Percentiles rank a stretch among this genome's conserved stretches.
Conservation (phyloP, 192 early-diverging fungal genomes). For the Coemansia sp. region DNA sequence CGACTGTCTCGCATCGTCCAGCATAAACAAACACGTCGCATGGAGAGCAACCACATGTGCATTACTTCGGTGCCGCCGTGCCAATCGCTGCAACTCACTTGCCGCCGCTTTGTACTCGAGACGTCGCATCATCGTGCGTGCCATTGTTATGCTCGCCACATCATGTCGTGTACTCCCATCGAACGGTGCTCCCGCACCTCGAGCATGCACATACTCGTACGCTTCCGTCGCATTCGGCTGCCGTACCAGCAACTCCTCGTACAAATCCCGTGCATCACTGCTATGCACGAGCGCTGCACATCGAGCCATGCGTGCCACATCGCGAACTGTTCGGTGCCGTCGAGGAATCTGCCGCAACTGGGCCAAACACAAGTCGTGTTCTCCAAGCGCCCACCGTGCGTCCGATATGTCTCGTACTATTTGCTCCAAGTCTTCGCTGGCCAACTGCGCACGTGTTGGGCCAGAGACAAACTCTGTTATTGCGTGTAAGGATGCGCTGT, state of each 20-base stretch:
- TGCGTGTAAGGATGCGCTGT: slow-evolving; percentile 21
- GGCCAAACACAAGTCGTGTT: slow-evolving; percentile 46
- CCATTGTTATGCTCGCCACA: slow-evolving; percentile 21
- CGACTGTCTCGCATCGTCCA: slow-evolving; percentile 18
- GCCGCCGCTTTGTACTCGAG: slow-evolving; percentile 29
- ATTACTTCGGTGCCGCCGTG: slow-evolving; percentile 17
- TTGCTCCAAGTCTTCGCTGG: slow-evolving; percentile 23
- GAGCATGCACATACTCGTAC: slow-evolving; percentile 7
- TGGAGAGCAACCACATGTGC: slow-evolving; percentile 34
- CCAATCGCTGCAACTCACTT: slow-evolving; percentile 18
- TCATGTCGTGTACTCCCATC: slow-evolving; percentile 23
- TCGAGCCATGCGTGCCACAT: slow-evolving; percentile 41
- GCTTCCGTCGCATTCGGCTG: slow-evolving; percentile 47
- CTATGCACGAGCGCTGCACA: slow-evolving; percentile 32
- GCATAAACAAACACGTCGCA: slow-evolving; percentile 38
- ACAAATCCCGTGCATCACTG: slow-evolving; percentile 27
- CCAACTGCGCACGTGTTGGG: slow-evolving; percentile 19
- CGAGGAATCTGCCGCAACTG: slow-evolving; percentile 51
- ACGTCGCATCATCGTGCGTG: slow-evolving; percentile 17
- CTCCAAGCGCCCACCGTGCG: slow-evolving; percentile 36
- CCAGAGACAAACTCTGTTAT: slow-evolving; percentile 40
- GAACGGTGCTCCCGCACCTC: background rate
- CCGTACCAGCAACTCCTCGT: slow-evolving; percentile 21
- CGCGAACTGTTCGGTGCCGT: slow-evolving; percentile 21
- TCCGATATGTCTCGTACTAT: slow-evolving; percentile 42